Percentiles rank a stretch among this genome's conserved stretches.
These are phyloP conservation scores for Sphagnum magellanicum DNA, from an alignment of 228 moss, liverwort and hornwort genomes.

Conservation along the genomic window DNA sequence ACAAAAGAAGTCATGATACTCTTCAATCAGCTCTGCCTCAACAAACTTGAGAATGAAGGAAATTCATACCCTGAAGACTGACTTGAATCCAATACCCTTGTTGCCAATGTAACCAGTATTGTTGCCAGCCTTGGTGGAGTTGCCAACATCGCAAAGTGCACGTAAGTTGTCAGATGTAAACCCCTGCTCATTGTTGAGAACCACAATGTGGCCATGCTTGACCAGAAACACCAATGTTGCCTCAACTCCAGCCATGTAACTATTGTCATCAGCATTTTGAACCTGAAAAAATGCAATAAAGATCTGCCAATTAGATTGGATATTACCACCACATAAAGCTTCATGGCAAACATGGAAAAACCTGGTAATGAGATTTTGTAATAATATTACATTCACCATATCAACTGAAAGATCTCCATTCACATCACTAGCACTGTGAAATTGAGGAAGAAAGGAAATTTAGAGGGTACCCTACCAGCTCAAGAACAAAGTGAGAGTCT, in stretches of 20 bases:
- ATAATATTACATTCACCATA: background rate
- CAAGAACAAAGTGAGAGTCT: conserved; percentile 95
- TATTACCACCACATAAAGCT: background rate
- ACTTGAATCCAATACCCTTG: conserved; percentile 98
- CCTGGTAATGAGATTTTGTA: background rate
- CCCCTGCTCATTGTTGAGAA: conserved; percentile 84
- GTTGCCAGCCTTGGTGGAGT: conserved; percentile 82
- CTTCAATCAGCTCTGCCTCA: too few species aligned
- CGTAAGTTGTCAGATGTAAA: conserved; percentile 80
- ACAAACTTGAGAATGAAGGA: too few species aligned
- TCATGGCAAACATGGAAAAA: background rate
- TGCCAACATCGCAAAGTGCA: conserved; percentile 93
- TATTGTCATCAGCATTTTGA: conserved; percentile 96
- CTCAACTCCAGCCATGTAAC: conserved; percentile 53
- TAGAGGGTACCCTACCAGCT: conserved; percentile 49
- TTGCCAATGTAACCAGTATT: conserved; percentile 93
- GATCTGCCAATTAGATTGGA: conserved; percentile 1
- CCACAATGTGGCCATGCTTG: conserved; percentile 55
- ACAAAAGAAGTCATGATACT: too few species aligned
- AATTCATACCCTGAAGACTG: conserved; percentile 80
- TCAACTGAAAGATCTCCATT: too few species aligned
- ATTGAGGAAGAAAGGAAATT: background rate
- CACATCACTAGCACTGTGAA: too few species aligned
- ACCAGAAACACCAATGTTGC: conserved; percentile 75
- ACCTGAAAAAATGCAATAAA: conserved; percentile 34